Evolutionary conservation across 2,329 filamentous ascomycete genomes (phyloP).

Genomic region (Daldinia sp.): DNA sequence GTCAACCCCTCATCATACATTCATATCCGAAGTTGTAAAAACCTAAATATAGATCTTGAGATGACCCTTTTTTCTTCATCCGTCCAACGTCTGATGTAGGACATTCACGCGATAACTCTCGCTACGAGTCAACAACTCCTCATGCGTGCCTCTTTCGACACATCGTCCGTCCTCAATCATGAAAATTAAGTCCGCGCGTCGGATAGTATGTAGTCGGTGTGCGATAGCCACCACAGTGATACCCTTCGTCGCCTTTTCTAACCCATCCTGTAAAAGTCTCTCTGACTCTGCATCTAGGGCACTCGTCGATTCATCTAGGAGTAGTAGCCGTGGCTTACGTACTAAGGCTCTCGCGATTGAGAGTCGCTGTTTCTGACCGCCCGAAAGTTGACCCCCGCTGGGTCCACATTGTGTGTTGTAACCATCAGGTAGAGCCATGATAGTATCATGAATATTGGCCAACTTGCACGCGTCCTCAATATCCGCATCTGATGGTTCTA

Average conservation of each 20-base stretch:
- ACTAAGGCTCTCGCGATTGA: constrained; percentile 83
- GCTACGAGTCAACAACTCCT: constrained; percentile 65
- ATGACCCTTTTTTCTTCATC: constrained; percentile 25
- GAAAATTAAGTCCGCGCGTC: constrained; percentile 69
- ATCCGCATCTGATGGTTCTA: constrained; percentile 68
- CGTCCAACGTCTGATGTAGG: constrained; percentile 61
- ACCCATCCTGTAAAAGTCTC: constrained; percentile 72
- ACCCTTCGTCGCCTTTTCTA: constrained; percentile 67
- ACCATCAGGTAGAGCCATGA: constrained; percentile 70
- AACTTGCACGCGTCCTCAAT: constrained; percentile 75
- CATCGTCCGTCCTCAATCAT: constrained; percentile 66
- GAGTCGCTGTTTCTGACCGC: constrained; percentile 82
- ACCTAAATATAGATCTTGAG: constrained; percentile 3
- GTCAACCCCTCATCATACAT: not conserved
- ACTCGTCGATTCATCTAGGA: constrained; percentile 86
- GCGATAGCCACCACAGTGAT: constrained; percentile 71
- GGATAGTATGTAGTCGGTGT: constrained; percentile 68
- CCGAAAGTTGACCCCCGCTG: constrained; percentile 79
- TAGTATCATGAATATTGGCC: constrained; percentile 78
- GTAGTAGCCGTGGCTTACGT: constrained; percentile 76
- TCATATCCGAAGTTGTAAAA: not conserved
- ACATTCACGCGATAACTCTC: constrained; percentile 66
- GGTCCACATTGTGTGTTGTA: constrained; percentile 77
- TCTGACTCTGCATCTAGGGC: constrained; percentile 80
- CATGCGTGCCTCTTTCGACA: constrained; percentile 65